Conservation (phyloP, 371 early-diverging fungal genomes). For the Mortierella sp. region DNA sequence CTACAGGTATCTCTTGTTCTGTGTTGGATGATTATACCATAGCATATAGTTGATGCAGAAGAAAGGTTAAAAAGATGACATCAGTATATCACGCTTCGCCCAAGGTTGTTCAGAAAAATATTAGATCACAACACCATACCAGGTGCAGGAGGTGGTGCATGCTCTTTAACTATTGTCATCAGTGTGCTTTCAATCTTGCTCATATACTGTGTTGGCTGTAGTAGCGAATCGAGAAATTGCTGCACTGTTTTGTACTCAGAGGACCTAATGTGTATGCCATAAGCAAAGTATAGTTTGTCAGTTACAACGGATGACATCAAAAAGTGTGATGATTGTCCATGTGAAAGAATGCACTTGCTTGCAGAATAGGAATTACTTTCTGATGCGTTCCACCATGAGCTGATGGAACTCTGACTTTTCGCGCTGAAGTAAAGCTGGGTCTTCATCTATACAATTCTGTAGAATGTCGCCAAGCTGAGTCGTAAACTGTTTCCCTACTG, state of each 20-base stretch:
- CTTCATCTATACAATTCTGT: constrained; percentile 42
- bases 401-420: constrained; percentile 54
- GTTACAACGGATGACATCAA: not conserved
- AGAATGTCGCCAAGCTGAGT: constrained; percentile 44
- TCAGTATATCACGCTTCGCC: constrained; percentile 5
- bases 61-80: not conserved
- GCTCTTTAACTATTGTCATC: constrained; percentile 51
- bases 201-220: constrained; percentile 53
- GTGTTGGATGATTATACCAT: not conserved
- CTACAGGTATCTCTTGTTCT: constrained; percentile 15
- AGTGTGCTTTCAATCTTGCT: constrained; percentile 48
- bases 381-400: constrained; percentile 50
- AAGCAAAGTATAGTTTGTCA: not conserved
- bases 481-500: constrained; percentile 46
- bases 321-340: not conserved
- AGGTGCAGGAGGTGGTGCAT: constrained; percentile 41
- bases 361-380: constrained; percentile 53
- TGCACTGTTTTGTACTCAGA: constrained; percentile 51
- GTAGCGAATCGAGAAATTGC: constrained; percentile 47
- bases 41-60: not conserved
- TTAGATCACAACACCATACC: constrained; percentile 1
- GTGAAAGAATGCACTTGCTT: not conserved
- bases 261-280: constrained; percentile 19
- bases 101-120: not conserved
- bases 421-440: constrained; percentile 43